Evolutionary conservation across 768 basidiomycete genomes (phyloP), one percentile per base, ranked within the genome.

Genomic region (Paxillus ammoniavirescens): DNA sequence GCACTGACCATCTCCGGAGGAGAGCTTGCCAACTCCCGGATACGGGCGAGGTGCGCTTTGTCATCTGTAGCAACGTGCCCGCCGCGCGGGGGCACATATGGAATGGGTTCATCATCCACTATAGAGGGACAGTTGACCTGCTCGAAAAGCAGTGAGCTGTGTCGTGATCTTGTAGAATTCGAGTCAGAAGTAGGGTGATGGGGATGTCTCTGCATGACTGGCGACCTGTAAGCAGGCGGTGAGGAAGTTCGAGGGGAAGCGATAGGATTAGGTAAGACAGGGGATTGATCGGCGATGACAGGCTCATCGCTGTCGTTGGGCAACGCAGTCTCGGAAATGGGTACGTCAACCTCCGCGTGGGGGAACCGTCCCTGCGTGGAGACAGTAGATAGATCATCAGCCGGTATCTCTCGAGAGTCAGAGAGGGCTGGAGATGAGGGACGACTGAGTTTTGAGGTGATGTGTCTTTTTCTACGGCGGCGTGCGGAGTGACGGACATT

Each of bases 41-140:
- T 72, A 33, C 75, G 77, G 23, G 80, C 82, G 40, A 87, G 74
- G n/a, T 78, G 57, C 0, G 71, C 63, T 63, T 87, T 87, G 66
- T 87, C 85, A 63, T 87, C 85, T 2, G 77, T 84, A 15, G 85
- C 84, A 44, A 87, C 72, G 62, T 87, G 84, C n/a, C 80, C 84
- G 15, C 70, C 70, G 46, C 70, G 70, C 13, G 68, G 61, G 14
- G 68, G 61, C 14, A 59, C 33, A 48, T 75, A 75, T 17, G 64
- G 62, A 30, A 62, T 61, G 4, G 57, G 61, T 52, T 64, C 61
- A n/a, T 61, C 55, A 14, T 52, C 57, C 10, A 31, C 17, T n/a
- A 31, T 26, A 12, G 49, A 50, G 53, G 54, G 41, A 0, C 5
- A 47, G 35, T 47, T 48, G 15, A 48, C 44, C 47, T 38, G 36